These are phyloP conservation scores for Rhodotorula sp. DNA, from an alignment of 1,284 basidiomycete genomes.

Conservation along the genomic window DNA sequence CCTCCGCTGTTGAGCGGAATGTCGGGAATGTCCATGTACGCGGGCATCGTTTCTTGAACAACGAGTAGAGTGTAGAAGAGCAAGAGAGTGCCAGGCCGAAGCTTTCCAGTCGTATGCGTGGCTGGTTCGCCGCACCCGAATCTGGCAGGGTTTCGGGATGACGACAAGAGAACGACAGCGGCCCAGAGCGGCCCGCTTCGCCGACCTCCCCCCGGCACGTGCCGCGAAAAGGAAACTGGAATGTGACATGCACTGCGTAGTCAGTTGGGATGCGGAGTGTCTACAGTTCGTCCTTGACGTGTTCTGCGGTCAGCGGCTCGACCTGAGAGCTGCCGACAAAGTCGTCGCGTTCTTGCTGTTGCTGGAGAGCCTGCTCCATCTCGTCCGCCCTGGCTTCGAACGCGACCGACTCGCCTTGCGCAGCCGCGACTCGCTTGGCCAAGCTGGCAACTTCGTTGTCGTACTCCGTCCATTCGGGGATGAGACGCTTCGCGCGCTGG, in stretches of 20 bases:
- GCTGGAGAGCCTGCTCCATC: constrained; percentile 38
- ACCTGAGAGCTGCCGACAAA: background rate
- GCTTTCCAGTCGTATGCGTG: too few species aligned
- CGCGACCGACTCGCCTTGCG: background rate
- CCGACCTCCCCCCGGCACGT: too few species aligned
- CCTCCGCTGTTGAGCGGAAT: constrained; percentile 6
- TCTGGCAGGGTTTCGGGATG: background rate
- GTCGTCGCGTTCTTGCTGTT: constrained; percentile 29
- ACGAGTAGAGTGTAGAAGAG: background rate
- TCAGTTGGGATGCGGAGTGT: background rate
- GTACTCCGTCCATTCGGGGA: constrained; percentile 96
- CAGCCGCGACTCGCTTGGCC: constrained; percentile 44
- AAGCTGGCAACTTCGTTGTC: constrained; percentile 57
- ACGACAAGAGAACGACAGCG: background rate
- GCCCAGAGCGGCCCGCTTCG: background rate
- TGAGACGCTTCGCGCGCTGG: constrained; percentile 76
- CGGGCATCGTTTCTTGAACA: background rate
- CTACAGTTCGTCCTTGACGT: constrained; percentile 24
- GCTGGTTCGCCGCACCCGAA: background rate
- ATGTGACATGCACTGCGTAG: background rate
- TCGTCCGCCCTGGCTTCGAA: constrained; percentile 35
- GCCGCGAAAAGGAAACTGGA: too few species aligned
- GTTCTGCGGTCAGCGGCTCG: constrained; percentile 1
- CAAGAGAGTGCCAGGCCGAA: background rate
- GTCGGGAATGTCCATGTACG: constrained; percentile 10